Evolutionary conservation across 257 asterid genomes (phyloP).

Genomic region (Mitragyna speciosa): DNA sequence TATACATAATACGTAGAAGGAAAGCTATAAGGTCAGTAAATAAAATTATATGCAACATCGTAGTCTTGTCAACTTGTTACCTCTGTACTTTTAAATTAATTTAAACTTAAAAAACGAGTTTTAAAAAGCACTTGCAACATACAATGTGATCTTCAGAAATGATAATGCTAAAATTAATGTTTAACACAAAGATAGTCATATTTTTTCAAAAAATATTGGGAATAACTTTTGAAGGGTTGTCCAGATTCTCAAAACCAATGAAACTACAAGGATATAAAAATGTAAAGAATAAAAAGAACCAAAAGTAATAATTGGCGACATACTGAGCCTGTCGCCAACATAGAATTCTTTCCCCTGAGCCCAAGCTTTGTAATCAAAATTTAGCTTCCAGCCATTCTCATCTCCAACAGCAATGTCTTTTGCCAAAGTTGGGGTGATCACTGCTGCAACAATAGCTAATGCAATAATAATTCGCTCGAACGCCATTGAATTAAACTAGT

Average conservation of each 20-base stretch:
- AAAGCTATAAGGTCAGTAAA: neutral
- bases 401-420: conserved; percentile 42
- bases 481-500: conserved; percentile 18
- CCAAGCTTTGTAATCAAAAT: conserved; percentile 35
- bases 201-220: too few species aligned
- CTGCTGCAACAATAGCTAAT: conserved; percentile 11
- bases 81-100: too few species aligned
- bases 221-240: neutral
- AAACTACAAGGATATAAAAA: neutral
- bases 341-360: conserved; percentile 25
- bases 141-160: neutral
- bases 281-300: neutral
- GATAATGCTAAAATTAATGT: neutral
- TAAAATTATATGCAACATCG: too few species aligned
- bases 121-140: neutral
- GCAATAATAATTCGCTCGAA: conserved; percentile 17
- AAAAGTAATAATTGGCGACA: neutral
- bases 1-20: neutral
- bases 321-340: conserved; percentile 26
- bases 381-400: conserved; percentile 30
- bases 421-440: conserved; percentile 26
- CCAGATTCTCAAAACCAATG: neutral
- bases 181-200: neutral
- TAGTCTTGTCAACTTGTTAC: too few species aligned
- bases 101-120: neutral